A percentile compares a stretch with the other conserved stretches of the same genome.
These are phyloP conservation scores for Fusarium luffae DNA, from an alignment of 2,329 filamentous ascomycete genomes.

Conservation along the genomic window DNA sequence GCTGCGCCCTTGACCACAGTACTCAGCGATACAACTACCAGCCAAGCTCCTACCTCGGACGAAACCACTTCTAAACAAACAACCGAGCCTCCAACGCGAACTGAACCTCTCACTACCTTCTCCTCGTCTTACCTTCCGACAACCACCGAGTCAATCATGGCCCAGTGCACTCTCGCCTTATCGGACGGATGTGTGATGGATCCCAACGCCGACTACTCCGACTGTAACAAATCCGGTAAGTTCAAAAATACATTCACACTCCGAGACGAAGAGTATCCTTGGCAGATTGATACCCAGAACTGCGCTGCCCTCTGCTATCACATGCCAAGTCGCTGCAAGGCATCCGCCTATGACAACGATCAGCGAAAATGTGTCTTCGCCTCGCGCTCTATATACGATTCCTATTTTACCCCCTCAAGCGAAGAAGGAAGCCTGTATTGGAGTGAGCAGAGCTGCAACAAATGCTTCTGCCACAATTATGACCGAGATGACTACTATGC, in stretches of 20 bases:
- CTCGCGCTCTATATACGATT: neutral
- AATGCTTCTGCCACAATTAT: conserved; percentile 11
- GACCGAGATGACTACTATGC: conserved; percentile 8
- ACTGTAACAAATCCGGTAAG: neutral
- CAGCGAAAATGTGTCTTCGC: conserved; percentile 15
- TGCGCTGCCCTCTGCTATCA: conserved; percentile 20
- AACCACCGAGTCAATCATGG: conserved; percentile 9
- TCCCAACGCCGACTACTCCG: neutral
- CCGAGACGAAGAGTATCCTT: conserved; percentile 6
- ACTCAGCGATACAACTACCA: neutral
- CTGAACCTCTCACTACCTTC: neutral
- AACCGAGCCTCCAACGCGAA: neutral
- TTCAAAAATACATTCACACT: conserved; percentile 1
- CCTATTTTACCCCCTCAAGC: neutral
- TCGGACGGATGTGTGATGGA: conserved; percentile 12
- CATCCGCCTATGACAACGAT: neutral
- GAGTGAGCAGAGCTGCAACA: conserved; percentile 18
- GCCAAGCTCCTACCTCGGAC: neutral
- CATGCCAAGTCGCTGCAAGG: conserved; percentile 20
- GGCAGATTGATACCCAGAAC: conserved; percentile 2
- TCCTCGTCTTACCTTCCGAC: neutral
- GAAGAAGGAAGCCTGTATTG: neutral
- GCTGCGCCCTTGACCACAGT: neutral
- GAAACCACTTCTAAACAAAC: neutral
- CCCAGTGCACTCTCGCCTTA: conserved; percentile 19